phyloP scores from a whole-genome alignment of 208 protist species.

The Crithidia sp. region DNA sequence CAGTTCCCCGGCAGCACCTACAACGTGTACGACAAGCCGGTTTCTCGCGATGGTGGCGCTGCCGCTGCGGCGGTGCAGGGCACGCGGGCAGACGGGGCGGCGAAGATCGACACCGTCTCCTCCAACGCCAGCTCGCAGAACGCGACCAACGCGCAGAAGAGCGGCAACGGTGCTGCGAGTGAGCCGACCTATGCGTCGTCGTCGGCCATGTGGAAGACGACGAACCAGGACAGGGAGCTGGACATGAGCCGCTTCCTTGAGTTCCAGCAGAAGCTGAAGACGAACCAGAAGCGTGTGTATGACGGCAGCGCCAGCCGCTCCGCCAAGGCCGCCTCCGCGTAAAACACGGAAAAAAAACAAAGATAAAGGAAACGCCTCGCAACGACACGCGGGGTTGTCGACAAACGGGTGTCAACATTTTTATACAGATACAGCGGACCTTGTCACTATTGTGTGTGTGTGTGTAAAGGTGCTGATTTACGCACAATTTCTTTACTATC shows the following conservation, averaged over 20 bases:
- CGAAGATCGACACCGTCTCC: constrained; percentile 21
- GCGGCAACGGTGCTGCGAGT: constrained; percentile 1
- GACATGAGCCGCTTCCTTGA: constrained; percentile 81
- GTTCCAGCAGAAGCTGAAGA: constrained; percentile 71
- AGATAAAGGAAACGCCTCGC: background rate
- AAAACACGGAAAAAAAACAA: background rate
- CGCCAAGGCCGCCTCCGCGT: constrained; percentile 25
- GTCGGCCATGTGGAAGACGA: constrained; percentile 80
- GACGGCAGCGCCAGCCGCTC: constrained; percentile 37
- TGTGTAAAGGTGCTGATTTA: too few relatives aligned
- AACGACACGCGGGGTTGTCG: background rate
- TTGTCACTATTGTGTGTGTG: too few relatives aligned
- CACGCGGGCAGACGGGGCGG: constrained; percentile 11
- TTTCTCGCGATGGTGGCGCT: background rate
- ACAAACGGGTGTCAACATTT: too few relatives aligned
- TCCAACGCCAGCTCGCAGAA: constrained; percentile 34
- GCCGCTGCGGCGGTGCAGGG: constrained; percentile 5
- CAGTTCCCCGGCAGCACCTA: constrained; percentile 86
- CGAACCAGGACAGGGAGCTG: constrained; percentile 72
- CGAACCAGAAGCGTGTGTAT: constrained; percentile 70
- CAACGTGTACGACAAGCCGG: constrained; percentile 62
- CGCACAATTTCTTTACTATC: constrained; percentile 25
- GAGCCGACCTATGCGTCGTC: constrained; percentile 48
- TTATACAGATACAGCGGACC: too few relatives aligned
- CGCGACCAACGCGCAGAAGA: constrained; percentile 15